Evolutionary conservation across 2,329 filamentous ascomycete genomes (phyloP), one percentile per base, ranked within the genome.

Genomic region (Domatiomyces globalis): DNA sequence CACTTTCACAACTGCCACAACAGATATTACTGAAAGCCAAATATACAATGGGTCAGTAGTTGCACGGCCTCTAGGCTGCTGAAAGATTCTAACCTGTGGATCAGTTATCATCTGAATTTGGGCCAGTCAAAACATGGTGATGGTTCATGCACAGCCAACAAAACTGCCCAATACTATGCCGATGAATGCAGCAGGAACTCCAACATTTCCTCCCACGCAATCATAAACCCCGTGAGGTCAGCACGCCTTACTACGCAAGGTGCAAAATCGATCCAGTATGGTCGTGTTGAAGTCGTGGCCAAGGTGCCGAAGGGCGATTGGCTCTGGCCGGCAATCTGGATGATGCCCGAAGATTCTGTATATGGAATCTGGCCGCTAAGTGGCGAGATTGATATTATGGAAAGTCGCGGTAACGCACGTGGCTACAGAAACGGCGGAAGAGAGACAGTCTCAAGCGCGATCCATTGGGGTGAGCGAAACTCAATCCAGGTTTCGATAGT

Each of bases 341-440:
- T 77, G 71, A 72, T 76, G 70, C 74, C 74, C 4, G 66, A 69
- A 55, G 62, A 70, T 43, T 64, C 63, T 12, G 66, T 64, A 3
- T 78, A 78, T 56, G 75, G 75, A 27, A 56, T 58, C 8, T 78
- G 75, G 75, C 75, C 75, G 6, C 62, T 64, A 22, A 72, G 69
- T 52, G 75, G 75, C 20, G 75, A 78, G 59, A 78, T 78, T 50
- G 75, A 78, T 61, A 73, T 78, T 43, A 67, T 69, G 55, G 73
- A 76, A 62, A 64, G 66, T 29, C 65, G 73, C 27, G 75, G 75
- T 45, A 77, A 78, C 56, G 61, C 63, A 27, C 61, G 62, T 20
- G 58, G 58, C 25, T 71, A 72, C 56, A 50, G 60, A 39, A 61
- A 66, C 19, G 65, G 65, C 39, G 72, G 73, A 15, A 66, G 69